Evolutionary conservation across 768 basidiomycete genomes (phyloP).

Genomic region (Tubosaeta sp.): DNA sequence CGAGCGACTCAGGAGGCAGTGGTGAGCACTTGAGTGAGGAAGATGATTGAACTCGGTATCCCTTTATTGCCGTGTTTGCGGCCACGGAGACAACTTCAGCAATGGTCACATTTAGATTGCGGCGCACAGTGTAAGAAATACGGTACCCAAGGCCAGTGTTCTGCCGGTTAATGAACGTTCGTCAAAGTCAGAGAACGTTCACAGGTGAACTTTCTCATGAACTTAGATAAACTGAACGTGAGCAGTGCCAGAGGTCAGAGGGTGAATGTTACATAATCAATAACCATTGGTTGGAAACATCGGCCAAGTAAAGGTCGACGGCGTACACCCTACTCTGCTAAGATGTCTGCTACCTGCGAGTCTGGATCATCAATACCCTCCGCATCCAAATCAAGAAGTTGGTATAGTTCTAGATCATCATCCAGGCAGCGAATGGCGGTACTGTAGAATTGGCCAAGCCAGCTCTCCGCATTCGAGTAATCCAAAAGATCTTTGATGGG

Average conservation of each 20-base stretch:
- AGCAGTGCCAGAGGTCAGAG: background rate
- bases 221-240: background rate
- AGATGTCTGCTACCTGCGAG: background rate
- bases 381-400: background rate
- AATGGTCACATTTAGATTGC: too few species aligned
- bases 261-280: too few species aligned
- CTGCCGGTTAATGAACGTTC: background rate
- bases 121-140: too few species aligned
- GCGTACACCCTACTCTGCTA: background rate
- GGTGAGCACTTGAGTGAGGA: too few species aligned
- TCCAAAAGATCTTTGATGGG: background rate
- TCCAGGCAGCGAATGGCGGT: background rate
- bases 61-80: too few species aligned
- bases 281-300: too few species aligned
- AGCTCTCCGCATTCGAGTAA: background rate
- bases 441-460: background rate
- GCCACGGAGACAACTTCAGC: too few species aligned
- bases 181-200: background rate
- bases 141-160: too few species aligned
- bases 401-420: background rate
- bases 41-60: too few species aligned
- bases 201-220: slow-evolving; percentile 1
- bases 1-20: too few species aligned
- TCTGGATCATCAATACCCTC: background rate
- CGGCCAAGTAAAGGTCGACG: too few species aligned